A percentile compares a stretch with the other conserved stretches of the same genome.
Conservation (phyloP, 805 yeast species). For the Isabelozyma rhagii region DNA sequence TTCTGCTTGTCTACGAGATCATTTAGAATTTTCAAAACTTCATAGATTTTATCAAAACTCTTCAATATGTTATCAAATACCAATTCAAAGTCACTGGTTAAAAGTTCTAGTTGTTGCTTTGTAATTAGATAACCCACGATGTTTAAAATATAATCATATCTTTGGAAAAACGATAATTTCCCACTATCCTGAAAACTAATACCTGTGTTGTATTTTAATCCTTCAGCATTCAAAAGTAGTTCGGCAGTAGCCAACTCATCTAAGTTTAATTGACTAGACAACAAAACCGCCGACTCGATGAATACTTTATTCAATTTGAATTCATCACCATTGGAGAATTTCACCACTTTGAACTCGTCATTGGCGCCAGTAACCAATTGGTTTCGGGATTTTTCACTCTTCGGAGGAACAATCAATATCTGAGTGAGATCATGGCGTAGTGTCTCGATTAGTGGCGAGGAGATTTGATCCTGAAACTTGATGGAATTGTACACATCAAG, state of each 20-base stretch:
- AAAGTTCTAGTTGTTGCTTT: conserved; percentile 14
- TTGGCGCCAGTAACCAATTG: conserved; percentile 27
- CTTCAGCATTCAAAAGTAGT: conserved; percentile 49
- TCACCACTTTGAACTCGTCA: conserved; percentile 25
- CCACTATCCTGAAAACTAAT: conserved; percentile 57
- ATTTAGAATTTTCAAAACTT: conserved; percentile 51
- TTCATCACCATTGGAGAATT: conserved; percentile 55
- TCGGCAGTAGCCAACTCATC: conserved; percentile 80
- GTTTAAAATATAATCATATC: conserved; percentile 73
- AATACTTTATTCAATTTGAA: conserved; percentile 66
- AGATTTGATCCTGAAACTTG: conserved; percentile 17
- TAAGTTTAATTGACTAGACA: conserved; percentile 48
- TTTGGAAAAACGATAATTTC: conserved; percentile 59
- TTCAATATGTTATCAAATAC: conserved; percentile 44
- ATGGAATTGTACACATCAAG: conserved; percentile 47
- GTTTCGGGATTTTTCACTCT: conserved; percentile 46
- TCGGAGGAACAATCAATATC: conserved; percentile 40
- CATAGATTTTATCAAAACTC: conserved; percentile 59
- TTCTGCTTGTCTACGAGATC: conserved; percentile 45
- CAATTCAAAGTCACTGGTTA: conserved; percentile 14
- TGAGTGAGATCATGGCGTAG: conserved; percentile 44
- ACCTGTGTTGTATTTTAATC: conserved; percentile 41
- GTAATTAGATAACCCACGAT: conserved; percentile 41
- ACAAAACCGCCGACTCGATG: conserved; percentile 54
- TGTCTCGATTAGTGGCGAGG: conserved; percentile 19